Conservation (phyloP, 2,329 filamentous ascomycete genomes). For the Blumeriella jaapii region DNA sequence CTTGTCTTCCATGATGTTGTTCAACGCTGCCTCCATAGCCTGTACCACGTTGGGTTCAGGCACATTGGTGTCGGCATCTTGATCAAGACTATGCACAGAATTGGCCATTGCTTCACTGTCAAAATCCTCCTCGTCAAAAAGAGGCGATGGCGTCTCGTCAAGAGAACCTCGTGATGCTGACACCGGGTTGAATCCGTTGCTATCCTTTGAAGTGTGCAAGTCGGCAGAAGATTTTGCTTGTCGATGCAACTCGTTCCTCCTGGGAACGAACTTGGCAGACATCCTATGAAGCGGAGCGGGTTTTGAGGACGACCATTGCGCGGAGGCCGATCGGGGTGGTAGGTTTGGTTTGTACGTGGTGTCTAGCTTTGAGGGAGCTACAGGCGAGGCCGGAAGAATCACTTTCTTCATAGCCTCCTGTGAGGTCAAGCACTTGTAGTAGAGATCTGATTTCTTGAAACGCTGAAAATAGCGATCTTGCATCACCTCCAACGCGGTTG, state of each 20-base stretch:
- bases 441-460: conserved; percentile 89
- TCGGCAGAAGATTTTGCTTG: conserved; percentile 51
- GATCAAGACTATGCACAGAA: conserved; percentile 71
- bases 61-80: conserved; percentile 46
- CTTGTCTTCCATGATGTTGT: conserved; percentile 79
- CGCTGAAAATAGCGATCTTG: conserved; percentile 66
- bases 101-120: conserved; percentile 59
- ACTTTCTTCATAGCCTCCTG: conserved; percentile 51
- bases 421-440: conserved; percentile 89
- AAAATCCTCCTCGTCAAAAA: conserved; percentile 76
- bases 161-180: conserved; percentile 50
- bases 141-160: conserved; percentile 47
- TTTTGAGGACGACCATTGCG: conserved; percentile 30
- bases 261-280: conserved; percentile 34
- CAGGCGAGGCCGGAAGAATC: conserved; percentile 14
- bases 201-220: conserved; percentile 36
- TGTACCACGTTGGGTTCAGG: conserved; percentile 75
- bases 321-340: conserved; percentile 15
- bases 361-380: conserved; percentile 28
- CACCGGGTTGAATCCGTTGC: conserved; percentile 23
- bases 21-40: conserved; percentile 85
- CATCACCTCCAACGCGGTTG: conserved; percentile 73
- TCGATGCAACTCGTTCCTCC: conserved; percentile 42
- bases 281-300: conserved; percentile 35
- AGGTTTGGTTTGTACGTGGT: conserved; percentile 22